Conservation (phyloP, 495 filamentous ascomycete species). For the Chaetomidium leptoderma region DNA sequence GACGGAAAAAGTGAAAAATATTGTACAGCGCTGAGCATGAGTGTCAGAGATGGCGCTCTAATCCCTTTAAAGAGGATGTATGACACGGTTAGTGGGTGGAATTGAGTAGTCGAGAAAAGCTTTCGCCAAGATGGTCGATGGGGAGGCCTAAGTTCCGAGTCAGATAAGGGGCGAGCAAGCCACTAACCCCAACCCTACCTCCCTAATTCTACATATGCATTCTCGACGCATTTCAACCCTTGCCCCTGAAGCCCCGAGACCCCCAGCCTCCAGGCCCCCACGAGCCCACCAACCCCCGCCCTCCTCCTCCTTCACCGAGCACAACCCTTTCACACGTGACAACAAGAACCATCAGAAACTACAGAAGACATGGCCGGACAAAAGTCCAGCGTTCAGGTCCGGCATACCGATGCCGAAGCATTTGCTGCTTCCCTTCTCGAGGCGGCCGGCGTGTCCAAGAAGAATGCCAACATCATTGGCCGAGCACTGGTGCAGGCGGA, state of each 20-base stretch:
- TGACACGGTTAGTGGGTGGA: neutral
- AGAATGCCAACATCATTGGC: conserved; percentile 57
- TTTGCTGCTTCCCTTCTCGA: conserved; percentile 43
- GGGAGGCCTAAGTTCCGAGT: no score
- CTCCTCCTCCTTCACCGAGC: neutral
- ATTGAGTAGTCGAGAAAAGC: conserved; percentile 9
- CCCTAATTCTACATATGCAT: neutral
- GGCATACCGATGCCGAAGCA: conserved; percentile 18
- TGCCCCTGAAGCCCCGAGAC: no score
- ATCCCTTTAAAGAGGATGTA: no score
- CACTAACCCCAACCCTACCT: conserved; percentile 3
- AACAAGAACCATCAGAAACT: neutral
- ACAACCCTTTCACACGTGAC: neutral
- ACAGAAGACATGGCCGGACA: conserved; percentile 1
- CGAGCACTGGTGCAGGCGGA: conserved; percentile 64
- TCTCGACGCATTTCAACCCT: no score
- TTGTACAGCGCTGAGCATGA: no score
- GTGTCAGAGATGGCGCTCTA: no score
- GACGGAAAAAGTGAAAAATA: no score
- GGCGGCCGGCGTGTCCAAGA: conserved; percentile 53
- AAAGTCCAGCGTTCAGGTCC: conserved; percentile 17
- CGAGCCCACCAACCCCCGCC: no score
- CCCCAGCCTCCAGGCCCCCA: no score
- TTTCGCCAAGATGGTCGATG: conserved; percentile 14
- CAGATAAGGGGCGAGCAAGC: neutral